A percentile compares a stretch with the other conserved stretches of the same genome.
phyloP scores from a whole-genome alignment of 371 early-diverging fungal genomes.

The Mucor ambiguus region DNA sequence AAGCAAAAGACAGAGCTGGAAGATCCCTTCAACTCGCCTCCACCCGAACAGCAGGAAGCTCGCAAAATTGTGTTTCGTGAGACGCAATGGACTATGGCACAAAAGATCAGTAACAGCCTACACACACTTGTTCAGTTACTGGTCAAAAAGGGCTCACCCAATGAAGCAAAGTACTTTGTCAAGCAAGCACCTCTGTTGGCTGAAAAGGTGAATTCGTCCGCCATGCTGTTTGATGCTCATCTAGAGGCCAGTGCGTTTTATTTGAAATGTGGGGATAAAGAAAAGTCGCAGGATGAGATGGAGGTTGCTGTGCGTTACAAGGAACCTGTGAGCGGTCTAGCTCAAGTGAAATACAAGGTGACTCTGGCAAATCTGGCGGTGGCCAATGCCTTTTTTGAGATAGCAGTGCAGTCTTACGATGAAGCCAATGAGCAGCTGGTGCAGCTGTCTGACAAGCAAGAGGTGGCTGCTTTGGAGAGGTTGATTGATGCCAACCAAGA shows the following conservation, averaged over 20 bases:
- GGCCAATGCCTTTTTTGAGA: conserved; percentile 35
- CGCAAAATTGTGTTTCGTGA: conserved; percentile 31
- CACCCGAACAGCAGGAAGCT: not conserved
- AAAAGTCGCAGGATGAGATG: conserved; percentile 35
- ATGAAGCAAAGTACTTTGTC: conserved; percentile 72
- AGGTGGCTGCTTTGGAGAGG: not conserved
- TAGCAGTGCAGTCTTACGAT: conserved; percentile 46
- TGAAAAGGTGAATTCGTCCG: conserved; percentile 47
- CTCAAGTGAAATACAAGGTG: conserved; percentile 35
- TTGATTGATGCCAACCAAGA: not conserved
- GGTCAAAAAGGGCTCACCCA: conserved; percentile 64
- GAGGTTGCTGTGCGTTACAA: conserved; percentile 1
- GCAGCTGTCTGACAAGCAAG: conserved; percentile 43
- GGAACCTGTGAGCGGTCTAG: conserved; percentile 11
- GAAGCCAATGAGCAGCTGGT: conserved; percentile 48
- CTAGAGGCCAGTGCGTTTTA: conserved; percentile 58
- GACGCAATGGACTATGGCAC: conserved; percentile 45
- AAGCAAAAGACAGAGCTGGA: conserved; percentile 2
- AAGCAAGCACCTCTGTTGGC: conserved; percentile 62
- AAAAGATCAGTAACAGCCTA: conserved; percentile 53
- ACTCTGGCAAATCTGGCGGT: conserved; percentile 49
- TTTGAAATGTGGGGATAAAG: conserved; percentile 48
- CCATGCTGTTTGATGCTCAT: conserved; percentile 46
- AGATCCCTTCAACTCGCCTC: conserved; percentile 11
- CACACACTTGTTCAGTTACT: conserved; percentile 57